Evolutionary conservation across 2,329 filamentous ascomycete species (phyloP), one percentile per base, ranked within the genome.

Genomic region (Paecilomyces fulvus): DNA sequence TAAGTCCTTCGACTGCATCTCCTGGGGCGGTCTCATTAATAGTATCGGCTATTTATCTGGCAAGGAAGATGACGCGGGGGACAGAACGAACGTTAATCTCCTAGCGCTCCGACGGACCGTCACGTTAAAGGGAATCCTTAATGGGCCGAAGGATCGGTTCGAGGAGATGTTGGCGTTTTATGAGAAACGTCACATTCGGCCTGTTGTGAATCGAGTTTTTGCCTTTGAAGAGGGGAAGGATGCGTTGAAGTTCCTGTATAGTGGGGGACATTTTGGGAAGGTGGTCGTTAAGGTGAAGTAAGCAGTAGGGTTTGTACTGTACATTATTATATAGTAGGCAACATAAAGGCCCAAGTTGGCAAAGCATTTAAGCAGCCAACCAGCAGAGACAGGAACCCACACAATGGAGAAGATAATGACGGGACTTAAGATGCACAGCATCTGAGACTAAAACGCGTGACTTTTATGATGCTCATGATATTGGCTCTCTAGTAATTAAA

Each of bases 61-160:
- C 33, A 83, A 87, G 67, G 73, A 82, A 58, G 83, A 86, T 61
- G 76, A 75, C 0, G 68, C 72, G 3, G 79, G 75, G 0, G 80
- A 83, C 66, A 67, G 81, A 49, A 73, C 80, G 7, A 85, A 86
- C 60, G 79, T 84, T 12, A 87, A 87, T 62, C 70, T 87, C 28
- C 71, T 82, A 17, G 76, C 78, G 2, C 62, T 82, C 49, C 71
- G 73, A 58, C 71, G 77, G 21, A 82, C 76, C 48, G 77, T 81
- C 1, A 82, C 79, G 1, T 63, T 83, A 7, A 81, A 80, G 66
- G 80, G 85, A 0, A 79, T 87, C 6, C 63, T 87, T 28, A 86
- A 87, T 66, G 85, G 85, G 0, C 83, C 85, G 0, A 78, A 77
- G 60, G 80, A 83, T 59, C 71, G 78, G 46, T 80, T 75, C 37